Conservation (phyloP, 108 stramenopile species). For the Skeletonema tropicum region DNA sequence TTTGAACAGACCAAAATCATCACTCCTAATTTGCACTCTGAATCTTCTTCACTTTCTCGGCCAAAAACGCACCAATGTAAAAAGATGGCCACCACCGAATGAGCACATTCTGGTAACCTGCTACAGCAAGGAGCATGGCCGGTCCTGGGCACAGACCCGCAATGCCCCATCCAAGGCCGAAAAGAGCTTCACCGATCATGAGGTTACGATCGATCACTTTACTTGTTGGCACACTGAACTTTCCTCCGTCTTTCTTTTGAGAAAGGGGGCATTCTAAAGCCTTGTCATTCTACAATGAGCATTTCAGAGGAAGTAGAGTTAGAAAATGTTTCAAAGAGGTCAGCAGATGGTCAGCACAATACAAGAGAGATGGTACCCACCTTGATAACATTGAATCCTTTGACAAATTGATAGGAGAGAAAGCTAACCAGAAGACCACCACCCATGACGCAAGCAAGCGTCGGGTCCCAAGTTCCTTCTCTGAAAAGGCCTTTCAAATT, state of each 20-base stretch:
- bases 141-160: conserved; percentile 70
- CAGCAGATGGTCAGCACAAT: neutral
- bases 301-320: neutral
- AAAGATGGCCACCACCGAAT: conserved; percentile 57
- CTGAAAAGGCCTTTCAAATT: conserved; percentile 40
- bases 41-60: conserved; percentile 30
- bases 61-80: conserved; percentile 38
- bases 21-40: neutral
- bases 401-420: conserved; percentile 64
- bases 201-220: conserved; percentile 55
- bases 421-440: conserved; percentile 68
- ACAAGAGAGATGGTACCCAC: conserved; percentile 9
- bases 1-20: neutral
- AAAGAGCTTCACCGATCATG: conserved; percentile 53
- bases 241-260: conserved; percentile 29
- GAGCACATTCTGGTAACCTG: conserved; percentile 40
- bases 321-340: neutral
- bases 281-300: conserved; percentile 26
- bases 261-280: conserved; percentile 36
- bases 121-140: conserved; percentile 53
- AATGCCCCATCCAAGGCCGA: conserved; percentile 69
- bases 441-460: conserved; percentile 81
- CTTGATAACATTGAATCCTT: conserved; percentile 47
- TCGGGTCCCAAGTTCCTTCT: conserved; percentile 77
- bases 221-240: conserved; percentile 52